phyloP scores from a whole-genome alignment of 306 rosid genomes.

The Sicyos edulis region DNA sequence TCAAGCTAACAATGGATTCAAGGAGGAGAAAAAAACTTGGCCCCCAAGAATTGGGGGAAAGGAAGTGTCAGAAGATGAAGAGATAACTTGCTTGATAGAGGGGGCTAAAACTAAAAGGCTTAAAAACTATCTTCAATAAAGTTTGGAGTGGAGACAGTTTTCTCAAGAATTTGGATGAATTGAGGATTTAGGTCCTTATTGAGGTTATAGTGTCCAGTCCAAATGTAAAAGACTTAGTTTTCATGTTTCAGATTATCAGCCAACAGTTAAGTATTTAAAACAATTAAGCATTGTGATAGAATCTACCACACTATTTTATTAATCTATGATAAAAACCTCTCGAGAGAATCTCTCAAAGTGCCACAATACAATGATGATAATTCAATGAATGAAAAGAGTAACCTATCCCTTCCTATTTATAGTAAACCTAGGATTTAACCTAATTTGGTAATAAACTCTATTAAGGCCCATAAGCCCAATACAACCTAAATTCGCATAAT shows the following conservation, averaged over 20 bases:
- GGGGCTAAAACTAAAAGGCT: not conserved
- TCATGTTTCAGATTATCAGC: slow-evolving; percentile 11
- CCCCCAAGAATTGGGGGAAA: not conserved
- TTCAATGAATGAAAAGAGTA: too few relatives aligned
- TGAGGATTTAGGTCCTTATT: not conserved
- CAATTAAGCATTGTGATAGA: not conserved
- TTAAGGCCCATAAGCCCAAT: too few relatives aligned
- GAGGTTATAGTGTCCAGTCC: not conserved
- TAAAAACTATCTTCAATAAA: too few relatives aligned
- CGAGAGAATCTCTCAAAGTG: too few relatives aligned
- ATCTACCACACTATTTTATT: too few relatives aligned
- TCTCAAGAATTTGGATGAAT: not conserved
- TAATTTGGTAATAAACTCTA: too few relatives aligned
- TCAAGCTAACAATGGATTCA: not conserved
- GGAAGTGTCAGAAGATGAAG: not conserved
- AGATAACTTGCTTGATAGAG: not conserved
- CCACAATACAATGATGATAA: too few relatives aligned
- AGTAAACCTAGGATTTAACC: too few relatives aligned
- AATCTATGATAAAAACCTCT: too few relatives aligned
- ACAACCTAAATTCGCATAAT: too few relatives aligned
- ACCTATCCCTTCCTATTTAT: too few relatives aligned
- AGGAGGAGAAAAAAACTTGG: not conserved
- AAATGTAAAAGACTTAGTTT: not conserved
- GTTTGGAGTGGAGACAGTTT: not conserved
- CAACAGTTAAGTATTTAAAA: not conserved